These are phyloP conservation scores for Rhynchosporium agropyri DNA, from an alignment of 2,329 filamentous ascomycete species.

Conservation along the genomic window DNA sequence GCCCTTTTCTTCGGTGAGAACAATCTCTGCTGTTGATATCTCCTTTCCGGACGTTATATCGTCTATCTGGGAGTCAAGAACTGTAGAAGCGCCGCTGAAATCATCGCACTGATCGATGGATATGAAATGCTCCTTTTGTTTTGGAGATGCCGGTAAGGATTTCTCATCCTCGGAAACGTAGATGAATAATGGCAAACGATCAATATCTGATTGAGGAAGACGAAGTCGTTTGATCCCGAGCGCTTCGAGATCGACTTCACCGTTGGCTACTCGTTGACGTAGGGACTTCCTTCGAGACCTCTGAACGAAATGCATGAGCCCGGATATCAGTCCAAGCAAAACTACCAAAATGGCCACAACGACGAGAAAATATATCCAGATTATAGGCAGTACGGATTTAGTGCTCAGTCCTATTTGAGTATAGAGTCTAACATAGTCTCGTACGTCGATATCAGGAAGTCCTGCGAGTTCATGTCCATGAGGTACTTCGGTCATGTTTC, in stretches of 20 bases:
- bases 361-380: constrained; percentile 79
- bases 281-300: constrained; percentile 68
- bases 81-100: constrained; percentile 5
- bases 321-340: constrained; percentile 68
- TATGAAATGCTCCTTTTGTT: constrained; percentile 1
- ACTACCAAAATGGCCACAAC: constrained; percentile 72
- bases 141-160: constrained; percentile 43
- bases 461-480: constrained; percentile 58
- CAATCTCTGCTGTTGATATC: constrained; percentile 12
- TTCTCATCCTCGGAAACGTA: constrained; percentile 64
- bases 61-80: background rate
- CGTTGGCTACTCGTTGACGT: constrained; percentile 69
- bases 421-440: constrained; percentile 64
- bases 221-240: constrained; percentile 82
- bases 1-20: constrained; percentile 27
- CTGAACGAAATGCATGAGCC: constrained; percentile 78
- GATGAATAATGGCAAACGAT: constrained; percentile 75
- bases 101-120: constrained; percentile 16
- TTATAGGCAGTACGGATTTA: constrained; percentile 59
- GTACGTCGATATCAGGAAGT: constrained; percentile 56
- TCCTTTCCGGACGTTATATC: constrained; percentile 13
- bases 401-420: constrained; percentile 55
- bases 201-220: constrained; percentile 71
- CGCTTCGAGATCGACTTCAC: constrained; percentile 84
- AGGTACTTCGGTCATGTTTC: constrained; percentile 66